phyloP scores from a whole-genome alignment of 192 early-diverging fungal genomes.

The Podila minutissima region DNA sequence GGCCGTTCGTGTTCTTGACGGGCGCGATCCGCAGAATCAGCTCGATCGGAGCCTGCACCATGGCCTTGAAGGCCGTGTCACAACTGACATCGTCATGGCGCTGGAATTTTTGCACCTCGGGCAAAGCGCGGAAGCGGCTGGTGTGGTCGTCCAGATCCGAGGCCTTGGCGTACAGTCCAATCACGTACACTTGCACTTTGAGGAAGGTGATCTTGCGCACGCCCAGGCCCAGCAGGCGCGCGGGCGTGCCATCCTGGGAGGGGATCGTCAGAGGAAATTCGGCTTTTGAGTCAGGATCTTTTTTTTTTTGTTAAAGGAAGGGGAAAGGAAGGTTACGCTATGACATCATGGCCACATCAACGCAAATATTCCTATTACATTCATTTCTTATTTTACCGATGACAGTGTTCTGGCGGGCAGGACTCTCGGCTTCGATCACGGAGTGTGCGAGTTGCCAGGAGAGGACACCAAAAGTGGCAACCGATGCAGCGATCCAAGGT shows the following conservation, averaged over 20 bases:
- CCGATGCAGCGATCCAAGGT: slow-evolving; percentile 26
- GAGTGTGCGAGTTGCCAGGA: slow-evolving; percentile 43
- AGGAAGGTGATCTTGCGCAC: slow-evolving; percentile 64
- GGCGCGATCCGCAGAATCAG: slow-evolving; percentile 45
- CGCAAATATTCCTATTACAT: not conserved
- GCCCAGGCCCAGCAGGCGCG: slow-evolving; percentile 60
- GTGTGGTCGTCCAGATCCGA: slow-evolving; percentile 56
- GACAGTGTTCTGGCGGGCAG: slow-evolving; percentile 7
- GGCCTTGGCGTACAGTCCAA: slow-evolving; percentile 59
- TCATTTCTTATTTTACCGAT: slow-evolving; percentile 14
- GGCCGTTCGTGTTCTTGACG: slow-evolving; percentile 56
- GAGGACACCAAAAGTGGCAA: slow-evolving; percentile 28
- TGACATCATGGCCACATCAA: not conserved
- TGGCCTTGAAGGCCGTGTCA: slow-evolving; percentile 20
- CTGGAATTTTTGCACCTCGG: slow-evolving; percentile 57
- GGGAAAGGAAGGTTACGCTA: not conserved
- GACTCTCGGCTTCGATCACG: slow-evolving; percentile 26
- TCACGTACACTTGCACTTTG: slow-evolving; percentile 62
- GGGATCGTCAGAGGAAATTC: slow-evolving; percentile 51
- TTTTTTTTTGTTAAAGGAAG: not conserved
- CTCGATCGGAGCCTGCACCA: slow-evolving; percentile 20
- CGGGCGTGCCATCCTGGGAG: slow-evolving; percentile 53
- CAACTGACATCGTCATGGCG: slow-evolving; percentile 40
- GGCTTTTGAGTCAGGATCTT: slow-evolving; percentile 55
- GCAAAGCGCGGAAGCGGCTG: slow-evolving; percentile 40